Base-by-base conservation (phyloP, 805 yeast genomes). In the Saccharomycopsis guyanensis region DNA sequence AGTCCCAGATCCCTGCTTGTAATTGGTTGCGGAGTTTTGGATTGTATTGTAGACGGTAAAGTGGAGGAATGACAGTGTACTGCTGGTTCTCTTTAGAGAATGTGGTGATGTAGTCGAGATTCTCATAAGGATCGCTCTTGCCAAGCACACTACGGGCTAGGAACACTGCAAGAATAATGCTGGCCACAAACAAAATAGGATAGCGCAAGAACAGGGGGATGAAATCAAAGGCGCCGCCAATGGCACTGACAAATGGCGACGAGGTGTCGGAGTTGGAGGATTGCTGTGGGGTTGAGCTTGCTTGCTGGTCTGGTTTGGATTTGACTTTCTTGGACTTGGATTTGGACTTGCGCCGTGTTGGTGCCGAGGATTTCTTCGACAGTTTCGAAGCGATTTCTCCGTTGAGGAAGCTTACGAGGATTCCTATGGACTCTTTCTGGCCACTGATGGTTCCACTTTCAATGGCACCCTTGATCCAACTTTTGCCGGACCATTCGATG, bases 401-500 rank as follows among this genome's bases (percentile, higher is more conserved):
- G 20, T 66, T 71, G 36, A 82, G 53, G 45, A 73, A 77, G 8
- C 63, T 66, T 5, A 77, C 64, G 55, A 80, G 51, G 2, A 67
- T 65, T 13, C 62, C 63, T 16, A 80, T 67, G 0, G 82, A 73
- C 4, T 77, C 80, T 46, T 74, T 75, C 51, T 85, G 89, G 7
- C 91, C 93, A 35, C 78, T 77, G 53, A 79, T 74, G 1, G 88
- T 70, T 44, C 86, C 87, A 47, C 73, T 81, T 57, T 85, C 93
- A 49, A 85, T 78, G 0, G 86, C 82, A 20, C 80, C 74, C 59
- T 80, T 82, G 50, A 85, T 74, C 89, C 91, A 83, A 40, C 87
- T 80, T 53, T 80, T 80, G 5, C 81, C 85, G 0, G 79, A 64
- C 94, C 94, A 85, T 46, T 77, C 76, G 38, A 82, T 72, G 25